These are phyloP conservation scores for Hevea brasiliensis DNA, from an alignment of 345 rosid species.

Conservation along the genomic window DNA sequence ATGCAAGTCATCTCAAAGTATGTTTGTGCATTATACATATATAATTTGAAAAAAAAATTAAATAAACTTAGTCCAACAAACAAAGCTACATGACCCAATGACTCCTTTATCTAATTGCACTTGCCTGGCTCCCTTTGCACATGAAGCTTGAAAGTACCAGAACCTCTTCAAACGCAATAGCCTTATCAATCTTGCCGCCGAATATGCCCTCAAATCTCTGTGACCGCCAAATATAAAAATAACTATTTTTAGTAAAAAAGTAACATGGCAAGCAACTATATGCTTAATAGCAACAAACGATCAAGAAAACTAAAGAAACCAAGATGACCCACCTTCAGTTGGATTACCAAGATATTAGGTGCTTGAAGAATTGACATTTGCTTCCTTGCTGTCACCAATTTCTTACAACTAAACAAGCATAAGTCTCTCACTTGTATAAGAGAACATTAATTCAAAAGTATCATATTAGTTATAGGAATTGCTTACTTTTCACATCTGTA, in stretches of 20 bases:
- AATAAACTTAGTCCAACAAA: conserved; percentile 7
- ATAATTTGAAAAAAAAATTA: neutral
- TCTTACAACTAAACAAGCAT: conserved; percentile 75
- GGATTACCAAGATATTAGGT: conserved; percentile 88
- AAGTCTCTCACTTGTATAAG: conserved; percentile 11
- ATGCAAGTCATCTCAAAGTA: neutral
- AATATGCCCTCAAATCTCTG: conserved; percentile 91
- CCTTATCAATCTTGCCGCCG: conserved; percentile 85
- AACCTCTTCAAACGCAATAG: conserved; percentile 74
- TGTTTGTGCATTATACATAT: neutral
- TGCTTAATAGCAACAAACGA: neutral
- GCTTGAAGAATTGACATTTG: conserved; percentile 91
- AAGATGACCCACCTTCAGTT: conserved; percentile 67
- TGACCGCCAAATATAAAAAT: conserved; percentile 20
- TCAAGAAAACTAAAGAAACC: neutral
- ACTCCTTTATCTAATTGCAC: neutral
- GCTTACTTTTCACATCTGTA: conserved; percentile 86
- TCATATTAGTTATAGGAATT: neutral
- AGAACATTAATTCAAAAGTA: neutral
- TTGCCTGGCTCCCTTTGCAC: conserved; percentile 86
- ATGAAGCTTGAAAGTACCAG: conserved; percentile 80
- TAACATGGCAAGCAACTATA: conserved; percentile 20
- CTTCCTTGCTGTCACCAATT: conserved; percentile 92
- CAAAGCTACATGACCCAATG: neutral
- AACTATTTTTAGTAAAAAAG: conserved; percentile 7